These are phyloP conservation scores for Chaetomium olivaceum DNA, from an alignment of 2,329 filamentous ascomycete genomes.

Conservation along the genomic window DNA sequence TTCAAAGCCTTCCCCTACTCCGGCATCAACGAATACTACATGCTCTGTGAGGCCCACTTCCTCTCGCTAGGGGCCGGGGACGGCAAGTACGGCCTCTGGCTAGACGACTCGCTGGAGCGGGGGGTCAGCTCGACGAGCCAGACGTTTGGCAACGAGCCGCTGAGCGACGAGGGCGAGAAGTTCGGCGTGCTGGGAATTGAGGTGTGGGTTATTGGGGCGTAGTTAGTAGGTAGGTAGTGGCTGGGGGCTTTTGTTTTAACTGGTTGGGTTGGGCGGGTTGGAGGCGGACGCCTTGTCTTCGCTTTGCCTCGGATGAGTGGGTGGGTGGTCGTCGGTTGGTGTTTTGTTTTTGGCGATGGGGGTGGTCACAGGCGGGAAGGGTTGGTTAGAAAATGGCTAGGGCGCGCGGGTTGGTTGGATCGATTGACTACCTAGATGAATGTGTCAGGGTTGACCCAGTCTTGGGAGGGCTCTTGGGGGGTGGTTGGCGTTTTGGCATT, in stretches of 20 bases:
- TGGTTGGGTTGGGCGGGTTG: too few relatives aligned
- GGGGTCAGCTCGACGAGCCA: slow-evolving; percentile 82
- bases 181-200: slow-evolving; percentile 91
- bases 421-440: not conserved
- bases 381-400: not conserved
- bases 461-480: not conserved
- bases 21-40: slow-evolving; percentile 94
- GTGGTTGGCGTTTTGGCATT: slow-evolving; percentile 1
- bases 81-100: slow-evolving; percentile 90
- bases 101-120: slow-evolving; percentile 80
- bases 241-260: not conserved
- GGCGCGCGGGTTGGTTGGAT: not conserved
- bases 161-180: slow-evolving; percentile 90
- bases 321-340: not conserved
- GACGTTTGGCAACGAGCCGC: slow-evolving; percentile 91
- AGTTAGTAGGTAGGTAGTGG: too few relatives aligned
- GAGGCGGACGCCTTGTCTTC: not conserved
- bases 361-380: not conserved
- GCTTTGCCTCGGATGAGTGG: not conserved
- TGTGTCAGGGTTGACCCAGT: not conserved
- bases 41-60: slow-evolving; percentile 84
- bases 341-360: not conserved
- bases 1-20: slow-evolving; percentile 98
- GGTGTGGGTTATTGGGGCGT: slow-evolving; percentile 80
- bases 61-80: slow-evolving; percentile 85